A percentile compares a stretch with the other conserved stretches of the same genome.
These are phyloP conservation scores for Schizochytrium sp. DNA, from an alignment of 108 stramenopile species.

Conservation along the genomic window DNA sequence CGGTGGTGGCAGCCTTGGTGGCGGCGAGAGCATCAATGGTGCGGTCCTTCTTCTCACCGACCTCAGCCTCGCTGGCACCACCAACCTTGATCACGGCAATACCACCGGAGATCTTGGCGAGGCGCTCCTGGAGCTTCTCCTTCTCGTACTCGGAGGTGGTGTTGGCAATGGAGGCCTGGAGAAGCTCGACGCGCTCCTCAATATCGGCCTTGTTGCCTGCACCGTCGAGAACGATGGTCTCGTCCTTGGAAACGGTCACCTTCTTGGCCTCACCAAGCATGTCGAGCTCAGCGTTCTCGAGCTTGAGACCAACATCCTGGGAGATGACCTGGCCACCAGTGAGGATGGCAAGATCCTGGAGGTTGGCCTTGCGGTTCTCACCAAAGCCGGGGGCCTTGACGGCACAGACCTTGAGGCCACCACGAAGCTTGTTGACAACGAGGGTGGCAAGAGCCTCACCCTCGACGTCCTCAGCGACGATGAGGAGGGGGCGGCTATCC, in stretches of 20 bases:
- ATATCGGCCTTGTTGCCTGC: constrained; percentile 87
- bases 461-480: constrained; percentile 99
- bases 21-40: constrained; percentile 99
- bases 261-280: constrained; percentile 93
- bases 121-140: constrained; percentile 99
- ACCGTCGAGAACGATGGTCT: constrained; percentile 96
- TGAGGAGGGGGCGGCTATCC: constrained; percentile 90
- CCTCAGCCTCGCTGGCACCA: constrained; percentile 97
- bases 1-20: constrained; percentile 97
- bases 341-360: constrained; percentile 98
- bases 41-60: constrained; percentile 99
- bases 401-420: constrained; percentile 98
- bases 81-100: constrained; percentile 99
- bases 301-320: constrained; percentile 96
- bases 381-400: constrained; percentile 99
- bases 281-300: constrained; percentile 90
- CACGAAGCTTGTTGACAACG: constrained; percentile 99
- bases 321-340: constrained; percentile 98
- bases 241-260: constrained; percentile 95
- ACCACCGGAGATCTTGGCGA: constrained; percentile 97
- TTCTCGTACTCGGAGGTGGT: constrained; percentile 98
- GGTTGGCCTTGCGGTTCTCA: constrained; percentile 99
- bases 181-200: constrained; percentile 93
- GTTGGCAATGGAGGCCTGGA: constrained; percentile 89
- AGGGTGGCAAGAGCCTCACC: constrained; percentile 97